Evolutionary conservation across 2,329 filamentous ascomycete genomes (phyloP).

Genomic region (Hypoxylon sp.): DNA sequence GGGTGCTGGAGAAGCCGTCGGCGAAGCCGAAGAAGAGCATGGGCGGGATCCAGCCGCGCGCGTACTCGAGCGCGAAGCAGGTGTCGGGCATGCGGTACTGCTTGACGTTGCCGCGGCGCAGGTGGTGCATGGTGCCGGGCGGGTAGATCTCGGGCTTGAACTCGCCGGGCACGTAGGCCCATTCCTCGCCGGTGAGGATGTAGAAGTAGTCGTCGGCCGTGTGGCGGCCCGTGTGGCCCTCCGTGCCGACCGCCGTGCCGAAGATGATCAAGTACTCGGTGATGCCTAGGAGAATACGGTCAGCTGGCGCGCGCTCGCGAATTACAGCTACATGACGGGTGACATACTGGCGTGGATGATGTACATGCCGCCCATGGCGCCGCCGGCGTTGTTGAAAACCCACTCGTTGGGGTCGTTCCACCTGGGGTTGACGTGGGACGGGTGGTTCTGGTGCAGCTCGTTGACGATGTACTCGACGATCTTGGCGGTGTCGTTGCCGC

Average conservation of each 20-base stretch:
- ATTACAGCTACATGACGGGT: too few species aligned
- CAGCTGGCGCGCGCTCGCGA: background rate
- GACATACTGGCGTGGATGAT: slow-evolving; percentile 84
- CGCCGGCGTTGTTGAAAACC: slow-evolving; percentile 93
- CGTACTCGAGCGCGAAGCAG: slow-evolving; percentile 87
- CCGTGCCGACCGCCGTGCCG: slow-evolving; percentile 84
- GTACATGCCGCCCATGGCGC: slow-evolving; percentile 93
- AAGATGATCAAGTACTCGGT: slow-evolving; percentile 94
- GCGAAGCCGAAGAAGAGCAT: slow-evolving; percentile 93
- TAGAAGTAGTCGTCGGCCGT: slow-evolving; percentile 96
- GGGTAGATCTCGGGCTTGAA: slow-evolving; percentile 78
- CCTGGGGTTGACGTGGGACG: slow-evolving; percentile 72
- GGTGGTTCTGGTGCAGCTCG: slow-evolving; percentile 70
- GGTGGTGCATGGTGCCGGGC: slow-evolving; percentile 77
- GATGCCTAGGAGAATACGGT: slow-evolving; percentile 62
- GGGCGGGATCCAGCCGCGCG: slow-evolving; percentile 89
- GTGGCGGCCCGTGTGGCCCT: slow-evolving; percentile 89
- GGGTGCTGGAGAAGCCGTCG: slow-evolving; percentile 81
- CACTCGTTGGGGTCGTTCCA: slow-evolving; percentile 71
- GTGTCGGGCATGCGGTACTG: slow-evolving; percentile 84
- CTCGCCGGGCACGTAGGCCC: slow-evolving; percentile 77
- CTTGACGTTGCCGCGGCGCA: slow-evolving; percentile 77
- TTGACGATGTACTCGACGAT: slow-evolving; percentile 77
- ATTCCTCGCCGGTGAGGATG: slow-evolving; percentile 83
- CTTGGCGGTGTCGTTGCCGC: slow-evolving; percentile 80